Conservation (phyloP, 2,329 filamentous ascomycete species). For the Colletotrichum plurivorum region DNA sequence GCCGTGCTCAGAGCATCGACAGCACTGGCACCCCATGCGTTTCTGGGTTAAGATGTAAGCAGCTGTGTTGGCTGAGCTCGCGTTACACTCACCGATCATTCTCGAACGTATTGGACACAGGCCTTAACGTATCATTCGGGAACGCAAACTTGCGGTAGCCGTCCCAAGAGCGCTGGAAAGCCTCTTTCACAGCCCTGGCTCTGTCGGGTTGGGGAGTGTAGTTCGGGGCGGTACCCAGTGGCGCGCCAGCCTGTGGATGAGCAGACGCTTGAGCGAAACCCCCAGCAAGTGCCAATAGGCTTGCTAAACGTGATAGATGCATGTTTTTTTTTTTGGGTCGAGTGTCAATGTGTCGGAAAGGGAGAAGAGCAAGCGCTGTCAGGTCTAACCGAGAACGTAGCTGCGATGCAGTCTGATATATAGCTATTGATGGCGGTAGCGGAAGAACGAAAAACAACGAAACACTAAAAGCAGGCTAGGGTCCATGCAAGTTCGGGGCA, state of each 20-base stretch:
- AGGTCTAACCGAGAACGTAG: background rate
- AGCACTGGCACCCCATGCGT: conserved; percentile 87
- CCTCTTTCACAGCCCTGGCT: conserved; percentile 74
- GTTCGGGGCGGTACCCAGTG: conserved; percentile 1
- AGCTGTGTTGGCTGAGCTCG: background rate
- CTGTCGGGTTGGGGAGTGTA: conserved; percentile 54
- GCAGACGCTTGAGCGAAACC: conserved; percentile 17
- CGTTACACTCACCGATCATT: conserved; percentile 75
- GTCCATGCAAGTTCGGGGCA: no score
- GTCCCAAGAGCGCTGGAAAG: conserved; percentile 79
- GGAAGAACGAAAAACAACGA: no score
- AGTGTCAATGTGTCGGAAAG: no score
- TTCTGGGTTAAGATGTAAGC: conserved; percentile 63
- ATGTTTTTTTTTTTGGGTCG: background rate
- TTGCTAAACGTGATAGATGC: conserved; percentile 9
- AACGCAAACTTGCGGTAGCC: conserved; percentile 83
- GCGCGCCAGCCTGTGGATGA: conserved; percentile 8
- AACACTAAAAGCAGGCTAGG: no score
- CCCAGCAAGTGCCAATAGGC: conserved; percentile 14
- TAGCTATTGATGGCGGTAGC: background rate
- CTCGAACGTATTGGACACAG: conserved; percentile 73
- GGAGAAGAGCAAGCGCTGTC: no score
- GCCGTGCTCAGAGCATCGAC: conserved; percentile 87
- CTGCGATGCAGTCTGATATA: background rate
- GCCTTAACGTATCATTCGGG: conserved; percentile 81